Percentiles rank a stretch among this genome's conserved stretches.
Evolutionary conservation across 768 basidiomycete species (phyloP).

Genomic region (Xerocomus spinulosus): DNA sequence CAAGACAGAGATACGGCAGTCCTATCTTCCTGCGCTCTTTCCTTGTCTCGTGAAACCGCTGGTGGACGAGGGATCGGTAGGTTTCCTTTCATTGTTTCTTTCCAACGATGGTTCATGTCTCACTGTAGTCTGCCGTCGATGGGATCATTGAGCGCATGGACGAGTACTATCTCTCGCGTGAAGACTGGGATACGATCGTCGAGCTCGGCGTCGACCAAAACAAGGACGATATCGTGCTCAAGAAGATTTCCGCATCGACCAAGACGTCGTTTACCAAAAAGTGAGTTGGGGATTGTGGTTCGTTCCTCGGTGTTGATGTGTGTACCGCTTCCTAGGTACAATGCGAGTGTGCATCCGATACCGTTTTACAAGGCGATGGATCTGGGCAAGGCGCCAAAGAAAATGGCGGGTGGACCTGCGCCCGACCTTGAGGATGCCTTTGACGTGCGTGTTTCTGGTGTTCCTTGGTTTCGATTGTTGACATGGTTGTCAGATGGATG

Average conservation of each 20-base stretch:
- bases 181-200: slow-evolving; percentile 95
- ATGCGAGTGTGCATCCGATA: slow-evolving; percentile 84
- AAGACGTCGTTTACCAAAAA: slow-evolving; percentile 85
- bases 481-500: slow-evolving; percentile 38
- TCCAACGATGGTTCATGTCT: background rate
- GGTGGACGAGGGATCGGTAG: slow-evolving; percentile 63
- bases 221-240: slow-evolving; percentile 69
- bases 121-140: slow-evolving; percentile 50
- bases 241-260: slow-evolving; percentile 76
- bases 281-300: slow-evolving; percentile 40
- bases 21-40: slow-evolving; percentile 86
- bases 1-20: slow-evolving; percentile 83
- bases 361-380: slow-evolving; percentile 89
- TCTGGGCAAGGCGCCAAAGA: slow-evolving; percentile 76
- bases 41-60: slow-evolving; percentile 78
- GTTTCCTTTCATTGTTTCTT: slow-evolving; percentile 33
- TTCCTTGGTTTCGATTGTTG: background rate
- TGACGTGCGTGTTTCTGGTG: slow-evolving; percentile 49
- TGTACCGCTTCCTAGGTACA: slow-evolving; percentile 58
- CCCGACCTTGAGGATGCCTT: slow-evolving; percentile 93
- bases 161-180: slow-evolving; percentile 86
- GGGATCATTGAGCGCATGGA: slow-evolving; percentile 89
- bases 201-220: slow-evolving; percentile 87
- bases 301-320: background rate
- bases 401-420: slow-evolving; percentile 63